Base-by-base conservation (phyloP, 148 eudicot genomes). In the Limonium bicolor region DNA sequence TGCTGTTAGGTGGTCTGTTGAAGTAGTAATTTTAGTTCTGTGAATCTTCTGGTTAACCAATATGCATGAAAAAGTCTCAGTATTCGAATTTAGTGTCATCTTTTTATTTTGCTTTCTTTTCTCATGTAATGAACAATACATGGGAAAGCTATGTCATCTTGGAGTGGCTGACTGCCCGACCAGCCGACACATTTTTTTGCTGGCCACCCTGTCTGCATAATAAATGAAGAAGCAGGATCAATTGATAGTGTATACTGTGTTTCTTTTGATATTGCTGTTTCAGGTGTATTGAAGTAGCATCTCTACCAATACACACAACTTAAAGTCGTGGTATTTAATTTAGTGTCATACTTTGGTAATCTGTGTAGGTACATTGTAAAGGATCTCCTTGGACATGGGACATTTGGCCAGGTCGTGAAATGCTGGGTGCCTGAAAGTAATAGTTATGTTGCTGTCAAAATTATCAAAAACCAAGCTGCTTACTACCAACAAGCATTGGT, bases 331-430 rank as follows among this genome's bases (percentile, higher is more conserved):
- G n/a, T n/a, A n/a, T n/a, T n/a, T n/a, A n/a, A n/a, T n/a, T n/a
- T n/a, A n/a, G n/a, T n/a, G 40, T 36, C 16, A 34, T 11, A 12
- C 18, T 7, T 15, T 36, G 40, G 25, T 21, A 14, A 10, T 20
- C 26, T 21, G n/a, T 67, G 58, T 82, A 90, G 97, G 61, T 90
- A 90, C 48, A 61, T 90, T 45, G 95, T 90, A 38, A 90, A 84
- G 63, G 97, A 90, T 45, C 70, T 84, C 36, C 95, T 90, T 66
- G 97, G 97, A 21, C 97, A 84, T 30, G 97, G 97, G 49, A 90
- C 97, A 41, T 90, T 90, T 71, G 97, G 97, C 47, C 97, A 84
- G 76, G 97, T 90, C 55, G 97, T 92, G 16, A 90, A 78, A 71
- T 90, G 97, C 49, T 90, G 75, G 95, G 80, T 74, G 55, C 59